Conservation (phyloP, 1,139 yeast species). For the Taiozyma onychis region DNA sequence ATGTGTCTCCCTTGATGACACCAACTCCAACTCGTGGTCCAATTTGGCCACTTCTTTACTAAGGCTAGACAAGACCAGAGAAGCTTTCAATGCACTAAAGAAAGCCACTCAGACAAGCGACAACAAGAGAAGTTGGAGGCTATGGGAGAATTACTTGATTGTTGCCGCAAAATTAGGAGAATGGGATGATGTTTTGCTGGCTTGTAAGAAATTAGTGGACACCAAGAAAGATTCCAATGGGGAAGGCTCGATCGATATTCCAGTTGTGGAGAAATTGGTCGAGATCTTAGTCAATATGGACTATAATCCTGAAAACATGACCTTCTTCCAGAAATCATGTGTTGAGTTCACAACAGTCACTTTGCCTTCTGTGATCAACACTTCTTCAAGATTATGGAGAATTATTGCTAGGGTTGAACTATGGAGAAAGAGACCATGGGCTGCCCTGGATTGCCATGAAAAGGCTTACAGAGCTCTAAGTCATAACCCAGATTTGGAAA, state of each 20-base stretch:
- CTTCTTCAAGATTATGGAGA: constrained; percentile 77
- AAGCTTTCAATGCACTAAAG: constrained; percentile 79
- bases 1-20: constrained; percentile 82
- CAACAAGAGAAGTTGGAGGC: constrained; percentile 71
- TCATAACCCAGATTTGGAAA: constrained; percentile 59
- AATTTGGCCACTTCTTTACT: constrained; percentile 81
- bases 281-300: constrained; percentile 54
- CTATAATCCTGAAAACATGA: constrained; percentile 37
- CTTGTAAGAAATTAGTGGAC: constrained; percentile 58
- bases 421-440: constrained; percentile 89
- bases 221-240: constrained; percentile 47
- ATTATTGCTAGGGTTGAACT: constrained; percentile 76
- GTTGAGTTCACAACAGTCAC: constrained; percentile 61
- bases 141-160: constrained; percentile 81
- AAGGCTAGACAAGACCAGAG: constrained; percentile 56
- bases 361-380: constrained; percentile 64
- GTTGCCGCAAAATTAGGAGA: constrained; percentile 78
- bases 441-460: constrained; percentile 78
- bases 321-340: constrained; percentile 62
- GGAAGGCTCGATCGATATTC: constrained; percentile 68
- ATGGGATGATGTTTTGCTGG: constrained; percentile 84
- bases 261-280: constrained; percentile 69
- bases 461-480: constrained; percentile 76
- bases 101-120: constrained; percentile 72
- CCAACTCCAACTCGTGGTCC: constrained; percentile 88